phyloP scores from a whole-genome alignment of 371 early-diverging fungal species.

The Zychaea mexicana region DNA sequence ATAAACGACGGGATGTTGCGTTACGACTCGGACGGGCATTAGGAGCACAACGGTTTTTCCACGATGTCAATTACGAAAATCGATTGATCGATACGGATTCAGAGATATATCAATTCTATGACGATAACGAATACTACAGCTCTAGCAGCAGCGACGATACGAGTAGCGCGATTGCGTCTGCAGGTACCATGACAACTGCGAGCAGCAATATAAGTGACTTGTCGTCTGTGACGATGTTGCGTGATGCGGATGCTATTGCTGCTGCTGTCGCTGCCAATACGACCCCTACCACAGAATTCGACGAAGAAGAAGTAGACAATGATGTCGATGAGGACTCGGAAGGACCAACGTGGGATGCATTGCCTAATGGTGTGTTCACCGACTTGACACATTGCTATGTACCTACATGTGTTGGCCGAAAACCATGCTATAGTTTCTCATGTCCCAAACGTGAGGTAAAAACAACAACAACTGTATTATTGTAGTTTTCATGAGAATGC shows the following conservation, averaged over 20 bases:
- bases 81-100: slow-evolving; percentile 69
- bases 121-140: slow-evolving; percentile 14
- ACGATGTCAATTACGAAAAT: slow-evolving; percentile 81
- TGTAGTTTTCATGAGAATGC: background rate
- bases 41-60: slow-evolving; percentile 79
- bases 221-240: slow-evolving; percentile 7
- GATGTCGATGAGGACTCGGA: background rate
- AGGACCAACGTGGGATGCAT: background rate
- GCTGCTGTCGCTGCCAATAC: background rate
- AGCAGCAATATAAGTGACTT: slow-evolving; percentile 1
- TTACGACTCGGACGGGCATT: slow-evolving; percentile 77
- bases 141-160: slow-evolving; percentile 7
- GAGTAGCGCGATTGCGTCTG: slow-evolving; percentile 9
- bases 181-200: slow-evolving; percentile 6
- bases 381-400: slow-evolving; percentile 50
- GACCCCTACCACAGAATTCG: background rate
- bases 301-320: background rate
- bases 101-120: slow-evolving; percentile 76
- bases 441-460: slow-evolving; percentile 57
- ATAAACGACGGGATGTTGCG: slow-evolving; percentile 75
- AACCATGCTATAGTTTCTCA: slow-evolving; percentile 77
- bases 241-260: slow-evolving; percentile 1
- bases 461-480: background rate
- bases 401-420: slow-evolving; percentile 75
- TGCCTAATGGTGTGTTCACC: slow-evolving; percentile 47